Base-by-base conservation (phyloP, 2,329 filamentous ascomycete species). In the Hypoxylon sp. region DNA sequence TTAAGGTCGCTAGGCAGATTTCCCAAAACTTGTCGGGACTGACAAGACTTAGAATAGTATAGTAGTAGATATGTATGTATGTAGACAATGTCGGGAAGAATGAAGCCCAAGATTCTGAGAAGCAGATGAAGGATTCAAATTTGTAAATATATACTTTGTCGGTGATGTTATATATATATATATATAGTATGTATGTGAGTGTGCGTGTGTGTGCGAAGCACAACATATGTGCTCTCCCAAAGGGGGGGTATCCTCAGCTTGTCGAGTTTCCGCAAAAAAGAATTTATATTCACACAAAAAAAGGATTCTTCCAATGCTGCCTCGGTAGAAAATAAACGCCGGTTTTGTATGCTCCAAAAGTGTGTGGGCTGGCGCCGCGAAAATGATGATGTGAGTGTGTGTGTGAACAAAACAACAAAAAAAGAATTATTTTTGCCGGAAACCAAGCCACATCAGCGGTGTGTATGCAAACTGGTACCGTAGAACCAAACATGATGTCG, bases 221-320 rank as follows among this genome's bases (percentile, higher is more conserved):
- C 46, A 37, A 62, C 42, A 64, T 37, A 59, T 54, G 66, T 42
- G 63, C 58, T 71, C 65, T 64, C 60, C 55, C 58, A 65, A 71
- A 48, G 51, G 60, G 59, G 68, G 69, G 69, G 66, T 69, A 69
- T 71, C 69, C 66, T 65, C 63, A 70, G 67, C 67, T 69, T 69
- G 66, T 67, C 66, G 63, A 69, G 60, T 63, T 67, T 55, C 58
- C 53, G 47, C 58, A 59, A 59, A 51, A 59, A 57, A 57, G 24
- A 51, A 22, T 22, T 22, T 51, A 55, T 57, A 46, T 55, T 39
- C 57, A 62, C 59, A 67, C 29, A 31, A 31, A 58, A 63, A 31
- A 58, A 63, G 57, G 58, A 54, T 61, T 61, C 37, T 66, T 64
- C 63, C 61, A 66, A 71, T 71, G 66, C 63, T 64, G 57, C 63